These are phyloP conservation scores for Tolypocladium ovalisporum DNA, from an alignment of 2,329 filamentous ascomycete species.

Conservation along the genomic window DNA sequence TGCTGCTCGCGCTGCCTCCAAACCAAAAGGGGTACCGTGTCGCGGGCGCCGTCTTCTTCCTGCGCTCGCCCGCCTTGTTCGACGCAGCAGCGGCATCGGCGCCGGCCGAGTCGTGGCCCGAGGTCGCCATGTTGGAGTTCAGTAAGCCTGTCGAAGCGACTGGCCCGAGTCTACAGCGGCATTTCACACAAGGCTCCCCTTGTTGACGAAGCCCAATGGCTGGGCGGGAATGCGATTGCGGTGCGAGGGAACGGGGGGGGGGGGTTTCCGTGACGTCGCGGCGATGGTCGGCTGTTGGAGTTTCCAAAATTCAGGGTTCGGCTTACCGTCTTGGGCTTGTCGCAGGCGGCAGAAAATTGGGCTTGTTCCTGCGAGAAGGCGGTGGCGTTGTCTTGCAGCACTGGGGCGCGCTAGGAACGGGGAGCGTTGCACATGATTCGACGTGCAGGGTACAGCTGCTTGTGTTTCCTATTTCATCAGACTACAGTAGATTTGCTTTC, in stretches of 20 bases:
- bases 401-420: neutral
- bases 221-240: neutral
- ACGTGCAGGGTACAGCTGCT: neutral
- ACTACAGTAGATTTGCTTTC: neutral
- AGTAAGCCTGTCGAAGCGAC: neutral
- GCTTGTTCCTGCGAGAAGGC: neutral
- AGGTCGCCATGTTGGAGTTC: neutral
- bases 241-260: neutral
- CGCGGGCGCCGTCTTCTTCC: slow-evolving; percentile 26
- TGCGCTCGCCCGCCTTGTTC: slow-evolving; percentile 1
- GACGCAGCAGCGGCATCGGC: too few relatives aligned
- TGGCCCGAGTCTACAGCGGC: neutral
- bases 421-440: neutral
- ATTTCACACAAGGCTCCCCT: neutral
- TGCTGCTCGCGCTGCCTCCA: slow-evolving; percentile 84
- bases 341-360: neutral
- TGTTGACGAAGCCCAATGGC: neutral
- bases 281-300: neutral
- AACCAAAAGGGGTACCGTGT: slow-evolving; percentile 83
- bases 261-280: neutral
- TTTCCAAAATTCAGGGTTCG: neutral
- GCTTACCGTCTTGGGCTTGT: neutral
- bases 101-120: neutral
- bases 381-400: neutral
- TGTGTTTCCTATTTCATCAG: neutral